phyloP scores from a whole-genome alignment of 1,284 basidiomycete species.

The Pascua sp. region DNA sequence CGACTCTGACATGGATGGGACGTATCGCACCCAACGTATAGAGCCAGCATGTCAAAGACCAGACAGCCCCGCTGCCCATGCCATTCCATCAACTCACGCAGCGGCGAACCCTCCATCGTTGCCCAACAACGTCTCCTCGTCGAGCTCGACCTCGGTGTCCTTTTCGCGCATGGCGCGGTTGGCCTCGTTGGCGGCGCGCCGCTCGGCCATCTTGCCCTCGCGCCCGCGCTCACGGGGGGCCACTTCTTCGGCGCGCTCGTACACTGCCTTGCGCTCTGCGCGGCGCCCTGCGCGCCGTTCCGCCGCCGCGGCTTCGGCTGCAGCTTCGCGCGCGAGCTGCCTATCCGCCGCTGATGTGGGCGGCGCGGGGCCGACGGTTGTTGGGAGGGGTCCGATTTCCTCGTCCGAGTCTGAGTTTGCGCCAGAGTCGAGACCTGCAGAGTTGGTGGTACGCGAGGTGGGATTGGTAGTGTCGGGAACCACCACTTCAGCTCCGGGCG shows the following conservation, averaged over 20 bases:
- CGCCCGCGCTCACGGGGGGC: constrained; percentile 36
- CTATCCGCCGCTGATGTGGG: constrained; percentile 35
- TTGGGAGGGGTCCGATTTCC: constrained; percentile 3
- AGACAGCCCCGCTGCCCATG: neutral
- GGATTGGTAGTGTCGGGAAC: no score
- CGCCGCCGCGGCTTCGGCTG: constrained; percentile 16
- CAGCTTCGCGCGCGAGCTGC: constrained; percentile 39
- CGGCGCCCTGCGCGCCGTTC: constrained; percentile 27
- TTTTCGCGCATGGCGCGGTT: constrained; percentile 45
- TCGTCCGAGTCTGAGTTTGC: constrained; percentile 2
- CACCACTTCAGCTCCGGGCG: no score
- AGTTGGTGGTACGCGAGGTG: no score
- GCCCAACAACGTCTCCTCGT: constrained; percentile 46
- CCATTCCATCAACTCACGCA: constrained; percentile 34
- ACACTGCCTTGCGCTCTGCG: constrained; percentile 17
- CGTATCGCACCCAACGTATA: no score
- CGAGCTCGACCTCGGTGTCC: constrained; percentile 45
- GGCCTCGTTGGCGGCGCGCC: constrained; percentile 40
- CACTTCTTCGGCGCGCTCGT: constrained; percentile 39
- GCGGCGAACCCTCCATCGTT: constrained; percentile 39
- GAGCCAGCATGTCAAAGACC: no score
- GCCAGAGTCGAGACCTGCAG: no score
- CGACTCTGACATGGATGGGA: no score
- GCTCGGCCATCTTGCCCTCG: constrained; percentile 47
- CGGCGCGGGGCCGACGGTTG: constrained; percentile 21